phyloP scores from a whole-genome alignment of 2,329 filamentous ascomycete genomes.

The Xylaria sp. region DNA sequence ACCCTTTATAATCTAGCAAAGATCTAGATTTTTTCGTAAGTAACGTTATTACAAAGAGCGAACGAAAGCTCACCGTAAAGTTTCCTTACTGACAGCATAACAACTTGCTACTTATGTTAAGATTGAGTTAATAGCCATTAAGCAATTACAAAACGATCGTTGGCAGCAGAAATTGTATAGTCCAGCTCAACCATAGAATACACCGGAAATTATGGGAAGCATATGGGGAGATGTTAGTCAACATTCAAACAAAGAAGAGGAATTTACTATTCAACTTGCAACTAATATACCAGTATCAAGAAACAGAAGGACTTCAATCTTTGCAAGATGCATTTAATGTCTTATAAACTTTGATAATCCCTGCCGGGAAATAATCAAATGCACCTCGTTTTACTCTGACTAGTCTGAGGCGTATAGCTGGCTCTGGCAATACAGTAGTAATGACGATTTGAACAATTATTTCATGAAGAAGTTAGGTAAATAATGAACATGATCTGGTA shows the following conservation, averaged over 20 bases:
- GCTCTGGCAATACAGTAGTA: neutral
- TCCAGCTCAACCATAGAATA: neutral
- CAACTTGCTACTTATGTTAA: neutral
- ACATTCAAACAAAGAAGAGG: neutral
- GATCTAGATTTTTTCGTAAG: too few species aligned
- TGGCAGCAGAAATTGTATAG: neutral
- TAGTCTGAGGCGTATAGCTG: too few species aligned
- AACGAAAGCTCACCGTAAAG: too few species aligned
- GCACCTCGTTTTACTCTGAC: neutral
- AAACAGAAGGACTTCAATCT: neutral
- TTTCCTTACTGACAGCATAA: too few species aligned
- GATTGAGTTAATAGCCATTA: too few species aligned
- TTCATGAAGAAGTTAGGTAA: conserved; percentile 6
- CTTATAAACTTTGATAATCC: neutral
- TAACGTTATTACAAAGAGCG: too few species aligned
- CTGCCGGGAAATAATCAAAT: too few species aligned
- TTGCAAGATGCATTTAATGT: neutral
- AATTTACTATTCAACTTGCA: neutral
- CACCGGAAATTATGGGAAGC: neutral
- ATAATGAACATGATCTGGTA: too few species aligned
- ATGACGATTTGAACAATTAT: neutral
- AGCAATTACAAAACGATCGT: neutral
- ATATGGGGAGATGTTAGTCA: neutral
- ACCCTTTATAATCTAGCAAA: too few species aligned
- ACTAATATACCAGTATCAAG: neutral